A percentile compares a stretch with the other conserved stretches of the same genome.
Evolutionary conservation across 768 basidiomycete genomes (phyloP).

Genomic region (Candolleomyces efflorescens): DNA sequence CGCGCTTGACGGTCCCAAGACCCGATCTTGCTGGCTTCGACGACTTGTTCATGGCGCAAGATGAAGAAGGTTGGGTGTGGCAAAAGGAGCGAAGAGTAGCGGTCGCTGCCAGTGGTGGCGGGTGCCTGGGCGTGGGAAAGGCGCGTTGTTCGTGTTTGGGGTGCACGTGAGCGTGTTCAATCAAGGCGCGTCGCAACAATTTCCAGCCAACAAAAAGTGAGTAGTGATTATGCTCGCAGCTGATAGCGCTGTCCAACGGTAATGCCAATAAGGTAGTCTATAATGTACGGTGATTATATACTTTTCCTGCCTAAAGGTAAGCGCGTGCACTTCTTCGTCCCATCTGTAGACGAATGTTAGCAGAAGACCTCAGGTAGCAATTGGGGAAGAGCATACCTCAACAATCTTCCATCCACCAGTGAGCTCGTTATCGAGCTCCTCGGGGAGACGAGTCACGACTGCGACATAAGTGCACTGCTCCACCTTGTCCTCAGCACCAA

Average conservation of each 20-base stretch:
- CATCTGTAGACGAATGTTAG: conserved; percentile 25
- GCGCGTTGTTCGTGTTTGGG: background rate
- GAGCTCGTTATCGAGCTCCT: conserved; percentile 85
- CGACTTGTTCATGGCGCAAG: conserved; percentile 24
- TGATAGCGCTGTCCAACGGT: conserved; percentile 22
- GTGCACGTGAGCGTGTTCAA: background rate
- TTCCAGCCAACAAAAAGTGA: conserved; percentile 1
- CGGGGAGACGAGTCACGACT: conserved; percentile 82
- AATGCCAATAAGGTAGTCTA: conserved; percentile 12
- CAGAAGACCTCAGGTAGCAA: background rate
- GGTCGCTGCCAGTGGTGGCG: no score
- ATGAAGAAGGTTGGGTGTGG: background rate
- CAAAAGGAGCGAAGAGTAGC: background rate
- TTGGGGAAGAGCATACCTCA: conserved; percentile 54
- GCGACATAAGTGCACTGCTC: conserved; percentile 94
- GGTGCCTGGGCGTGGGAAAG: background rate
- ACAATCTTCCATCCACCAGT: conserved; percentile 99
- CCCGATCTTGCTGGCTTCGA: conserved; percentile 45
- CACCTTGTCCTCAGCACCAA: conserved; percentile 87
- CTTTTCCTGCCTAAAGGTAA: conserved; percentile 34
- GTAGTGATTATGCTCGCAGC: conserved; percentile 11
- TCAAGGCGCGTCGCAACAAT: background rate
- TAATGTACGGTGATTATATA: conserved; percentile 18
- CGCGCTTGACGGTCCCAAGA: conserved; percentile 53
- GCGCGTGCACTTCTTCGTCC: conserved; percentile 42